Evolutionary conservation across 129 eudicot genomes (phyloP), one percentile per base, ranked within the genome.

Genomic region (Tanacetum coccineum): DNA sequence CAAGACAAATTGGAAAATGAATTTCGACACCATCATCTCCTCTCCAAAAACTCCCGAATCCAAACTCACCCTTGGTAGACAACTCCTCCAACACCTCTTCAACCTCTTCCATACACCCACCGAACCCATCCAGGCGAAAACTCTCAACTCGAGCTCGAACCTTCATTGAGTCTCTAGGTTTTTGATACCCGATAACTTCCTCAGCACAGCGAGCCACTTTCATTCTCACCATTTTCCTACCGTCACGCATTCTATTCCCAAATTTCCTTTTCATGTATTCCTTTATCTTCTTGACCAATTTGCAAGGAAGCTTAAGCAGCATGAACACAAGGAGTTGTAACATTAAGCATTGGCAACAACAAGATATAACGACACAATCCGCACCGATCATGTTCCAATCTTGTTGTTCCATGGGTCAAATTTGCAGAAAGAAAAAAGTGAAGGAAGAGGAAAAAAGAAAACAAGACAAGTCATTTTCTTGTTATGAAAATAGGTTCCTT

Each of bases 271-370:
- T 86, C 28, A 80, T 74, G 25, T 78, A 93, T 14, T 77, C 25
- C 66, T 42, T 80, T 0, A 80, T 72, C 70, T 79, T 93, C 58
- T 69, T 78, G 67, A 84, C 45, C 10, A 88, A 48, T 26, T 80
- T 88, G 68, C 57, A 20, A 0, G 98, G 96, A 61, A 93, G 77
- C 73, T 81, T 79, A 55, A 88, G 83, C 74, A 93, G 67, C 78
- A 93, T 20, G 48, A 81, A 78, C 30, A 86, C 67, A 13, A 88
- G 73, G 46, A 88, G 67, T 62, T 84, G 89, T 18, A 93, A 67
- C 55, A 88, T 78, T 81, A 93, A 64, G 82, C 96, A 93, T 64
- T 93, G 95, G 82, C 98, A 93, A 68, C 96, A 93, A 55, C 98
- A 92, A 4, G 85, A 83, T 68, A 92, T 53, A 64, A 92, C 95